phyloP scores from a whole-genome alignment of 2,329 filamentous ascomycete genomes.

The Seiridium unicorne region DNA sequence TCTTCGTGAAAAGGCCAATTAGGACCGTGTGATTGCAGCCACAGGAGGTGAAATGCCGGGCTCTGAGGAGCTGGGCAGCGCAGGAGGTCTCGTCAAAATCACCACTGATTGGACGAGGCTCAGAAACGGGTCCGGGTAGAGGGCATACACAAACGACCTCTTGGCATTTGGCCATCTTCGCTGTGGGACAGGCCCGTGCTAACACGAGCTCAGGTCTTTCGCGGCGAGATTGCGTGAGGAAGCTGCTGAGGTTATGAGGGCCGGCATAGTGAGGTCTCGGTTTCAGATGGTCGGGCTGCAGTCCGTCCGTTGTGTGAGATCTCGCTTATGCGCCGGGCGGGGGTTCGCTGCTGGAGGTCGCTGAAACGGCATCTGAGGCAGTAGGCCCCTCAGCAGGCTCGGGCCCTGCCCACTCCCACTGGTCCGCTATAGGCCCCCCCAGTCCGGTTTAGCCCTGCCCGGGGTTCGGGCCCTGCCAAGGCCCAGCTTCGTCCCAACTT shows the following conservation, averaged over 20 bases:
- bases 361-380: constrained; percentile 31
- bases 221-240: background rate
- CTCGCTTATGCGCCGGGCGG: constrained; percentile 6
- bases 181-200: background rate
- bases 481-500: constrained; percentile 5
- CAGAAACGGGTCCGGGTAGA: background rate
- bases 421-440: constrained; percentile 15
- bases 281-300: constrained; percentile 27
- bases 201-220: background rate
- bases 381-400: constrained; percentile 13
- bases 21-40: background rate
- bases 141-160: background rate
- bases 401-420: constrained; percentile 7
- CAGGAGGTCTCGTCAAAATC: background rate
- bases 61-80: background rate
- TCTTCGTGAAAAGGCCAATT: background rate
- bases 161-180: background rate
- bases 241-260: background rate
- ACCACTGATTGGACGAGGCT: background rate
- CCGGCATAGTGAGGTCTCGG: constrained; percentile 20
- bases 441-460: constrained; percentile 7
- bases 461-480: constrained; percentile 3
- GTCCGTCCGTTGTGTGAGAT: constrained; percentile 20
- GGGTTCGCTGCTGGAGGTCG: background rate
- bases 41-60: background rate